Percentiles rank a stretch among this genome's conserved stretches.
phyloP scores from a whole-genome alignment of 208 protist genomes.

The Leishmania lainsoni region DNA sequence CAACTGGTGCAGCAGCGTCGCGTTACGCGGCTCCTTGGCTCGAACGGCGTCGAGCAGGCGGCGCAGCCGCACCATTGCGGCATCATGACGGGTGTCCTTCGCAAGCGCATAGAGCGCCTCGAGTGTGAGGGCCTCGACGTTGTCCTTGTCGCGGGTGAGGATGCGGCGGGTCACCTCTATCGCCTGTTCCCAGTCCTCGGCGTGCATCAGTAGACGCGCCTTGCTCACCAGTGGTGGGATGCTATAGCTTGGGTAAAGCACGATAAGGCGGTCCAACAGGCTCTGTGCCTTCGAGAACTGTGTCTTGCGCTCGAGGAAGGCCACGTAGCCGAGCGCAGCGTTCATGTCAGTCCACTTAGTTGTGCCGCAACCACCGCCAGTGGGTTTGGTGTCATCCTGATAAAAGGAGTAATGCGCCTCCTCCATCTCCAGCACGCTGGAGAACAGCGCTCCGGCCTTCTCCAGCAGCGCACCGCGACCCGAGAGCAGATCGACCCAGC shows the following conservation, averaged over 20 bases:
- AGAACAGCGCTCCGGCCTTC: conserved; percentile 79
- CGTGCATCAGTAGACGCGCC: conserved; percentile 83
- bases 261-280: conserved; percentile 82
- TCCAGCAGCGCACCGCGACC: conserved; percentile 82
- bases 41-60: conserved; percentile 64
- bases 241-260: conserved; percentile 64
- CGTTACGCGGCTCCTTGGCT: conserved; percentile 82
- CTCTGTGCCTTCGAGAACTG: conserved; percentile 80
- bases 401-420: conserved; percentile 27
- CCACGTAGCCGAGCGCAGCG: conserved; percentile 82
- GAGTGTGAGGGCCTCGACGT: conserved; percentile 80
- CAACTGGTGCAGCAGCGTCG: conserved; percentile 64
- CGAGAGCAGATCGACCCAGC: conserved; percentile 88
- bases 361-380: neutral
- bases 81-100: conserved; percentile 69
- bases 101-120: conserved; percentile 79
- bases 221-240: conserved; percentile 77
- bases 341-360: conserved; percentile 66
- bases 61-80: conserved; percentile 61
- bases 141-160: conserved; percentile 70
- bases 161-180: conserved; percentile 85
- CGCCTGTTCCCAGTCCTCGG: conserved; percentile 94
- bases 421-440: conserved; percentile 66
- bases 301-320: conserved; percentile 84
- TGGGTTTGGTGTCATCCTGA: neutral